phyloP scores from a whole-genome alignment of 1,284 basidiomycete genomes.

The Ceratobasidium sp. region DNA sequence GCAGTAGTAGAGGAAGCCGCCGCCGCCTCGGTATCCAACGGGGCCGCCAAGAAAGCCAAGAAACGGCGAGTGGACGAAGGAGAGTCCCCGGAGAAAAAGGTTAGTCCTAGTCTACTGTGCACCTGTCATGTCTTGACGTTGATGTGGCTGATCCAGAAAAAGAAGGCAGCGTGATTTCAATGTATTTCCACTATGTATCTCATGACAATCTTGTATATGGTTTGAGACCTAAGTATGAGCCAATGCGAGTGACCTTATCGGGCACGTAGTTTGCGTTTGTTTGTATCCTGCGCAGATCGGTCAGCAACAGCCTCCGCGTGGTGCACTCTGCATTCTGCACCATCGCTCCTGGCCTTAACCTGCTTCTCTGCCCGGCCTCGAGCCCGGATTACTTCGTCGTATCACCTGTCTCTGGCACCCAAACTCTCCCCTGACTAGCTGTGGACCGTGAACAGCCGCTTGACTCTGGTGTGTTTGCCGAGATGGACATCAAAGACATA shows the following conservation, averaged over 20 bases:
- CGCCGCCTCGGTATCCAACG: slow-evolving; percentile 66
- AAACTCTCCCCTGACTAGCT: neutral
- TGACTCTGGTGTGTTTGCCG: neutral
- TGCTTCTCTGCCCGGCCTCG: neutral
- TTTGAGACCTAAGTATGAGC: neutral
- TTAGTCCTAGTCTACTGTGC: neutral
- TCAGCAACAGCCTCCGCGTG: slow-evolving; percentile 12
- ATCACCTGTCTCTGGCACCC: slow-evolving; percentile 1
- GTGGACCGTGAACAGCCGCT: neutral
- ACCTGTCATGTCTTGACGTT: neutral
- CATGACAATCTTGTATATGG: slow-evolving; percentile 22
- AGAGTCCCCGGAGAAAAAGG: slow-evolving; percentile 43
- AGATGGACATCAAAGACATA: slow-evolving; percentile 43
- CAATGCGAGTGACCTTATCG: slow-evolving; percentile 2
- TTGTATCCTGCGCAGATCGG: slow-evolving; percentile 28
- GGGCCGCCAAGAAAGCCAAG: slow-evolving; percentile 67
- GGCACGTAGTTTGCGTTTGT: slow-evolving; percentile 8
- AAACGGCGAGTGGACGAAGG: slow-evolving; percentile 48
- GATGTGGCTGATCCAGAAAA: slow-evolving; percentile 6
- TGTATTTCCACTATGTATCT: slow-evolving; percentile 25
- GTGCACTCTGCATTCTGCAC: neutral
- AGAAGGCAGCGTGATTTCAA: slow-evolving; percentile 26
- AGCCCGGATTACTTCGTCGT: neutral
- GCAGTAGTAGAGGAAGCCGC: slow-evolving; percentile 57
- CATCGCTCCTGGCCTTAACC: neutral